These are phyloP conservation scores for Lachancea meyersii DNA, from an alignment of 805 yeast genomes.

Conservation along the genomic window DNA sequence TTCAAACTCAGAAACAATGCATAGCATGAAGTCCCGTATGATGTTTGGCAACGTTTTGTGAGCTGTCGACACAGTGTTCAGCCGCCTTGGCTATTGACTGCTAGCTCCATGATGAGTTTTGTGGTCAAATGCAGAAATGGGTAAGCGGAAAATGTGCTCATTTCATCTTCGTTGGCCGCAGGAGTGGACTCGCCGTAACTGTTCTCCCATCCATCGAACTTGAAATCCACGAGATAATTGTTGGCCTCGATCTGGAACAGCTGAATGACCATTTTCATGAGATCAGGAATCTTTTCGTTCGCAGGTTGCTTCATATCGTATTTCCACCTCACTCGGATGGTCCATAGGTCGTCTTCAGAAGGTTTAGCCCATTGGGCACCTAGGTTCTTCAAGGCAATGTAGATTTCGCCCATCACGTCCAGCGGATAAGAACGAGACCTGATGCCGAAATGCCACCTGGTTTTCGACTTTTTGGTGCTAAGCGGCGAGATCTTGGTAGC, in stretches of 20 bases:
- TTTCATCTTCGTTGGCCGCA: conserved; percentile 51
- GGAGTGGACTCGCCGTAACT: conserved; percentile 32
- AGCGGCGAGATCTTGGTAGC: conserved; percentile 45
- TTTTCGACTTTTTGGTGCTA: conserved; percentile 76
- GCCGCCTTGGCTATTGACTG: conserved; percentile 75
- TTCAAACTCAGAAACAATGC: no score
- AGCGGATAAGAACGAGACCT: conserved; percentile 92
- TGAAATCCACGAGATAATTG: conserved; percentile 92
- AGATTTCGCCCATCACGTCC: conserved; percentile 98
- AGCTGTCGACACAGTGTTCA: conserved; percentile 9
- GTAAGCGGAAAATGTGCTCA: conserved; percentile 88
- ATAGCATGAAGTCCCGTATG: no score
- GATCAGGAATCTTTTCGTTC: conserved; percentile 50
- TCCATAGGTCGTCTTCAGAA: conserved; percentile 92
- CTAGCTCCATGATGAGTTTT: conserved; percentile 88
- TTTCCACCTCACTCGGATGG: conserved; percentile 90
- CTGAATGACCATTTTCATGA: conserved; percentile 96
- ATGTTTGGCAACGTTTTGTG: not conserved
- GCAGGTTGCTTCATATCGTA: conserved; percentile 43
- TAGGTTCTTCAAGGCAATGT: conserved; percentile 82
- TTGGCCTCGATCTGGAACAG: conserved; percentile 93
- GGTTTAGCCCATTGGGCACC: conserved; percentile 99
- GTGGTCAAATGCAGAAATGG: conserved; percentile 94
- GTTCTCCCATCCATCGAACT: conserved; percentile 94
- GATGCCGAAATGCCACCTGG: conserved; percentile 98